Base-by-base conservation (phyloP, 2,329 filamentous ascomycete species). In the Penicillium verrucosum region DNA sequence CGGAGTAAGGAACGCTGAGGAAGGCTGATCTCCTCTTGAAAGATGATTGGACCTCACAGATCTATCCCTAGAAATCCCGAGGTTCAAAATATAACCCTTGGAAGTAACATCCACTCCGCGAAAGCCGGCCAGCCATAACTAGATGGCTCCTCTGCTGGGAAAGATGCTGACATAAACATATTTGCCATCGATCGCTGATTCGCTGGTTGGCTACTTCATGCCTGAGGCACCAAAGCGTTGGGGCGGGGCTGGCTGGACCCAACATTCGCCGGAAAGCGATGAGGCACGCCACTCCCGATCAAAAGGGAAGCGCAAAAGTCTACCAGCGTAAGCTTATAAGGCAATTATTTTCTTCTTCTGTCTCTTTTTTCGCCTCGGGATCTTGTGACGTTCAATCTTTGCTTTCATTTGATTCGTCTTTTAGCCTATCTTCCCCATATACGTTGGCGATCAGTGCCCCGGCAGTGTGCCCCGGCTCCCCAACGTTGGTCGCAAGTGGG, bases 151-250 rank as follows among this genome's bases (percentile, higher is more conserved):
- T 41, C 41, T 43, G 41, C 38, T 34, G 29, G 38, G 40, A 23
- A 16, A 4, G 5, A 5, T 10, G 38, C 23, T 51, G 38, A 51
- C 21, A n/a, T 44, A 51, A 34, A 32, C 29, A 46, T 16, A 12
- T 36, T 53, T 49, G 44, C 44, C 51, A 36, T 49, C 51, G 2
- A 21, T 3, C 7, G 21, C 14, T 49, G 36, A 49, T 54, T 54
- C 10, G 21, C 11, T 49, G 36, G 36, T 54, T 54, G 44, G 51
- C 7, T 16, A 14, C 4, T 10, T 0, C 2, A 1, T 29, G 40
- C 59, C 61, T 62, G 41, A 64, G 60, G 63, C 56, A 54, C 50
- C 56, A 70, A 71, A 71, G 63, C 56, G 69, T 71, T 71, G 69
- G 69, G 63, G 61, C 60, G 69, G 69, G 63, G 61, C 60, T 40